Percentiles rank a stretch among this genome's conserved stretches.
Evolutionary conservation across 1,139 yeast species (phyloP).

Genomic region (Candida neerlandica): DNA sequence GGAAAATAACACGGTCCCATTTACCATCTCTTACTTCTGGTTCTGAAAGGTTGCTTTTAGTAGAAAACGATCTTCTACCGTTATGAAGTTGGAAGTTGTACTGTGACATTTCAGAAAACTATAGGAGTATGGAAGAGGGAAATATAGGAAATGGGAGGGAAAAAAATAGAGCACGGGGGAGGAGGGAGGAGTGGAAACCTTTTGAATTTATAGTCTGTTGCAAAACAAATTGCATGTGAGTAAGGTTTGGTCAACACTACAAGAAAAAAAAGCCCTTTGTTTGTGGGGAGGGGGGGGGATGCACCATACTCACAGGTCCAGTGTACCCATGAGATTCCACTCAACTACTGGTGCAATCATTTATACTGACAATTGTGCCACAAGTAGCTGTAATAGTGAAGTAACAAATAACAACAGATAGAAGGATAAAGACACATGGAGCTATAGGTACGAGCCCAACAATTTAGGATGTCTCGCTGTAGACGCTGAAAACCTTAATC

Average conservation of each 20-base stretch:
- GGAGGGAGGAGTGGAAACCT: background rate
- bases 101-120: conserved; percentile 1
- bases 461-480: no score
- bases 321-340: no score
- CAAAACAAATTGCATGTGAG: background rate
- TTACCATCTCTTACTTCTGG: conserved; percentile 21
- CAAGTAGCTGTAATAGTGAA: no score
- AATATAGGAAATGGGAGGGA: background rate
- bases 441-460: no score
- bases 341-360: no score
- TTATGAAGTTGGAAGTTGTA: conserved; percentile 22
- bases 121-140: background rate
- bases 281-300: no score
- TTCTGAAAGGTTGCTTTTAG: conserved; percentile 25
- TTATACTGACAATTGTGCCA: no score
- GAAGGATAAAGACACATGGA: no score
- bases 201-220: background rate
- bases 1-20: conserved; percentile 31
- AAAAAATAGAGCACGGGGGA: background rate
- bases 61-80: conserved; percentile 28
- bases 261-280: background rate
- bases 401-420: no score
- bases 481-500: no score
- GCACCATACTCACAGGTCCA: no score
- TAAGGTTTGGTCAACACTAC: background rate